phyloP scores from a whole-genome alignment of 768 basidiomycete species.

The Candolleomyces aberdarensis region DNA sequence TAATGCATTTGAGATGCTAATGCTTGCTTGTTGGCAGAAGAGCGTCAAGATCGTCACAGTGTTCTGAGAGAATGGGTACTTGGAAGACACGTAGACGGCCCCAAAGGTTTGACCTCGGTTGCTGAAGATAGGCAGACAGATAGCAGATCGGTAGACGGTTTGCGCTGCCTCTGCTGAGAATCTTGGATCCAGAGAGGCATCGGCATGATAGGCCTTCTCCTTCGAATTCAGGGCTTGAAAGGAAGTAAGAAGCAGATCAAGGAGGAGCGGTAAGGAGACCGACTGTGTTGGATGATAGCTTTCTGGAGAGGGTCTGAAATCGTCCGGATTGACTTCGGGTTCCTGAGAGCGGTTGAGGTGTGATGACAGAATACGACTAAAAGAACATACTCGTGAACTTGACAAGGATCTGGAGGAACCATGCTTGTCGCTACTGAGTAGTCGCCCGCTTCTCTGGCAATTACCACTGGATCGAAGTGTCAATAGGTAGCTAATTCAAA shows the following conservation, averaged over 20 bases:
- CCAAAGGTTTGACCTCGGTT: constrained; percentile 76
- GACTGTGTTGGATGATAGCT: constrained; percentile 66
- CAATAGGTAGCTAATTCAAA: not conserved
- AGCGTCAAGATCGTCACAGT: constrained; percentile 60
- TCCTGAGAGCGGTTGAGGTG: constrained; percentile 31
- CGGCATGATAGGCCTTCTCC: constrained; percentile 56
- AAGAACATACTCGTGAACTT: constrained; percentile 61
- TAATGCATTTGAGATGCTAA: constrained; percentile 72
- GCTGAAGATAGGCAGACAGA: constrained; percentile 71
- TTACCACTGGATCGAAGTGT: constrained; percentile 44
- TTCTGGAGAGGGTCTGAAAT: constrained; percentile 62
- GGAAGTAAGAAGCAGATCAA: constrained; percentile 1
- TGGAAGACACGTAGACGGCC: constrained; percentile 64
- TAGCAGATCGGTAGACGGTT: constrained; percentile 55
- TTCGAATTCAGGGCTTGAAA: constrained; percentile 61
- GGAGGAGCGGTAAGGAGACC: constrained; percentile 15
- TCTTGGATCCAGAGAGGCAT: constrained; percentile 61
- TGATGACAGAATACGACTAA: not conserved
- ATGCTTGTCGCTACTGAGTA: constrained; percentile 70
- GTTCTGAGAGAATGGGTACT: constrained; percentile 60
- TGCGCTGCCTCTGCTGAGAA: constrained; percentile 68
- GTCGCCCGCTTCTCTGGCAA: constrained; percentile 67
- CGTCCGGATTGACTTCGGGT: constrained; percentile 55
- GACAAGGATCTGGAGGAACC: constrained; percentile 54
- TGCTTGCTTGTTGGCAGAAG: constrained; percentile 71